Conservation (phyloP, 2,329 filamentous ascomycete species). For the Xylariomycetidae sp. region DNA sequence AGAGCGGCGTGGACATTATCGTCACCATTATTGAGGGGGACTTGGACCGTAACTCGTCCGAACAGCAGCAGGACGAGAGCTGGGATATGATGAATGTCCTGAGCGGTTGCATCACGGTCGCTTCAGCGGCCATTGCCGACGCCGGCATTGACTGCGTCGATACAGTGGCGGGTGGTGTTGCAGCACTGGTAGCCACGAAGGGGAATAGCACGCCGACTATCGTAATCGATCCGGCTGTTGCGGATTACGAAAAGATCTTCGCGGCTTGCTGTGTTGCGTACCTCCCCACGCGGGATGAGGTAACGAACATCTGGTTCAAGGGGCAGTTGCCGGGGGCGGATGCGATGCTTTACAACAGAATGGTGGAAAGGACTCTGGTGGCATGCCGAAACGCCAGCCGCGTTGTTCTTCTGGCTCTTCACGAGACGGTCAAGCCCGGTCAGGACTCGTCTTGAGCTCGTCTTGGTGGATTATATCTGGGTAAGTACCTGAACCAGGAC, state of each 20-base stretch:
- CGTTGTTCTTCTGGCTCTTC: constrained; percentile 34
- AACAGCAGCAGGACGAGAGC: constrained; percentile 51
- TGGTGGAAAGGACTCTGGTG: constrained; percentile 35
- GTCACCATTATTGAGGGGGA: constrained; percentile 92
- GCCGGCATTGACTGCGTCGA: constrained; percentile 95
- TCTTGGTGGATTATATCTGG: no score
- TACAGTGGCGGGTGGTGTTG: constrained; percentile 81
- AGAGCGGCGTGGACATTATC: constrained; percentile 92
- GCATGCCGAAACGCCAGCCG: constrained; percentile 37
- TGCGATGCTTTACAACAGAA: constrained; percentile 32
- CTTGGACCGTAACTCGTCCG: constrained; percentile 57
- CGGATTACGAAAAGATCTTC: constrained; percentile 69
- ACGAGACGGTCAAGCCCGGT: constrained; percentile 28
- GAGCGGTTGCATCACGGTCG: constrained; percentile 86
- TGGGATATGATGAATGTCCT: constrained; percentile 92
- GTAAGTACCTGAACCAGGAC: no score
- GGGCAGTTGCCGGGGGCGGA: constrained; percentile 50
- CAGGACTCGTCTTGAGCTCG: constrained; percentile 20
- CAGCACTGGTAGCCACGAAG: constrained; percentile 59
- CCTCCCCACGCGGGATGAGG: constrained; percentile 77
- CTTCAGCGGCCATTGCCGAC: constrained; percentile 86
- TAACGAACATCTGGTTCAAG: constrained; percentile 93
- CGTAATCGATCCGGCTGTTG: constrained; percentile 75
- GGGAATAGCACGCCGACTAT: constrained; percentile 35
- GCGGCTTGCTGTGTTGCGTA: constrained; percentile 90